Percentiles rank a stretch among this genome's conserved stretches.
phyloP scores from a whole-genome alignment of 495 filamentous ascomycete species.

The Choiromyces venosus region DNA sequence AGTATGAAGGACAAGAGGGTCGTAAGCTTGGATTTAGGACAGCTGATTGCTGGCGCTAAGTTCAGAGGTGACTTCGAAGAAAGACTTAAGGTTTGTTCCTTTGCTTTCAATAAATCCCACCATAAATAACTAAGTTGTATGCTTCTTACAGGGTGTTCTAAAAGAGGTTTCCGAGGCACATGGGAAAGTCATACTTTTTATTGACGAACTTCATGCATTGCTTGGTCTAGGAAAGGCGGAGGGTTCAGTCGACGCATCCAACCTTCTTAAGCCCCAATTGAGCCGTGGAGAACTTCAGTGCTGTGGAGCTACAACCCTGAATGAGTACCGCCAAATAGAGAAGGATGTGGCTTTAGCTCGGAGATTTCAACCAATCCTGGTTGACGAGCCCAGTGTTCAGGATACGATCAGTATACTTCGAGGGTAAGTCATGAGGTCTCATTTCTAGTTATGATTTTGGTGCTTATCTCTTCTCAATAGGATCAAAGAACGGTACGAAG shows the following conservation, averaged over 20 bases:
- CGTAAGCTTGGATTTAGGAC: slow-evolving; percentile 77
- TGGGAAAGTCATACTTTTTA: slow-evolving; percentile 85
- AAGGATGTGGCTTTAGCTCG: slow-evolving; percentile 92
- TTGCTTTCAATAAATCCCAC: neutral
- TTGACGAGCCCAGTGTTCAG: slow-evolving; percentile 80
- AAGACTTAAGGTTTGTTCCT: slow-evolving; percentile 58
- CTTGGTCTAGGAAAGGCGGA: slow-evolving; percentile 91
- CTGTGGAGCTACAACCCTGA: slow-evolving; percentile 87
- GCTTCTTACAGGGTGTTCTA: slow-evolving; percentile 51
- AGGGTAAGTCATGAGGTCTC: slow-evolving; percentile 66
- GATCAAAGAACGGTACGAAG: slow-evolving; percentile 95
- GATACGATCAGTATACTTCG: slow-evolving; percentile 94
- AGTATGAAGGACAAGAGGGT: slow-evolving; percentile 94
- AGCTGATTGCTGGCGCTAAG: slow-evolving; percentile 90
- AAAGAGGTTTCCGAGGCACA: slow-evolving; percentile 86
- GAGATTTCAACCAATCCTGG: slow-evolving; percentile 86
- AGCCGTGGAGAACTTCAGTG: slow-evolving; percentile 89
- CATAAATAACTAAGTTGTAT: neutral
- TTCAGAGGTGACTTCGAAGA: slow-evolving; percentile 97
- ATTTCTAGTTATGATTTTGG: slow-evolving; percentile 73
- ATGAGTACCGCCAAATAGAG: slow-evolving; percentile 87
- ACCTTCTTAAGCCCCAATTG: slow-evolving; percentile 89
- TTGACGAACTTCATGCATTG: slow-evolving; percentile 89
- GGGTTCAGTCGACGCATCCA: slow-evolving; percentile 92
- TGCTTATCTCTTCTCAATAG: slow-evolving; percentile 85